Conservation (phyloP, 345 rosid genomes). For the Boechera retrofracta region DNA sequence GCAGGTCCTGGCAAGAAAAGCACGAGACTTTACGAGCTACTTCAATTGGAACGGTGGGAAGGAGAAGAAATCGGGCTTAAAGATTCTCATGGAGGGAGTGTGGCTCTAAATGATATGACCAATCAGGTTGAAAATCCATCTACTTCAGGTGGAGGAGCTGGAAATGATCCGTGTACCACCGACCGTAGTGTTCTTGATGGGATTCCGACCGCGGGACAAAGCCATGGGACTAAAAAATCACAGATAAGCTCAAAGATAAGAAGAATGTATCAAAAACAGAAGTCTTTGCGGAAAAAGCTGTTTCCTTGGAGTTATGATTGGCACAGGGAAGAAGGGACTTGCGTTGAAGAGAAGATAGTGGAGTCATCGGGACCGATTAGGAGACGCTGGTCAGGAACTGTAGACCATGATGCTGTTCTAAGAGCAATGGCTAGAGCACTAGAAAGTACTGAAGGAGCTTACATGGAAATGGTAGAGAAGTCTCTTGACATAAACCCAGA, state of each 20-base stretch:
- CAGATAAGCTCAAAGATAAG: slow-evolving; percentile 66
- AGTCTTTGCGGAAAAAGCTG: slow-evolving; percentile 85
- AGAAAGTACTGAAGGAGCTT: slow-evolving; percentile 75
- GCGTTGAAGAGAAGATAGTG: slow-evolving; percentile 62
- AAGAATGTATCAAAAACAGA: slow-evolving; percentile 78
- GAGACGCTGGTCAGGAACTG: slow-evolving; percentile 79
- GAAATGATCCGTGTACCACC: slow-evolving; percentile 47
- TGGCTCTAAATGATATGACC: slow-evolving; percentile 44
- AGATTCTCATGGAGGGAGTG: slow-evolving; percentile 45
- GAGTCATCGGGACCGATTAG: slow-evolving; percentile 75
- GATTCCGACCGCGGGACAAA: slow-evolving; percentile 51
- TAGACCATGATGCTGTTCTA: slow-evolving; percentile 81
- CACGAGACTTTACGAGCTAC: slow-evolving; percentile 84
- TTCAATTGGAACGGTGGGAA: slow-evolving; percentile 72
- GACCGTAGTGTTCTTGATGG: slow-evolving; percentile 43
- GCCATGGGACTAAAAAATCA: slow-evolving; percentile 62
- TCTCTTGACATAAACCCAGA: slow-evolving; percentile 85
- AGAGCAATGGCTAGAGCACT: slow-evolving; percentile 87
- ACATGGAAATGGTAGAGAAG: slow-evolving; percentile 93
- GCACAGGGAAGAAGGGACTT: slow-evolving; percentile 77
- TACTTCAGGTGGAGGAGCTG: slow-evolving; percentile 77
- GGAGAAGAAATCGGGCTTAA: slow-evolving; percentile 42
- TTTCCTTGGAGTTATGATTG: slow-evolving; percentile 99
- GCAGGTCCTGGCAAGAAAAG: slow-evolving; percentile 70
- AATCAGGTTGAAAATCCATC: slow-evolving; percentile 66